These are phyloP conservation scores for Zoysia pacifica DNA, from an alignment of 176 grass and related monocot species.

Conservation along the genomic window DNA sequence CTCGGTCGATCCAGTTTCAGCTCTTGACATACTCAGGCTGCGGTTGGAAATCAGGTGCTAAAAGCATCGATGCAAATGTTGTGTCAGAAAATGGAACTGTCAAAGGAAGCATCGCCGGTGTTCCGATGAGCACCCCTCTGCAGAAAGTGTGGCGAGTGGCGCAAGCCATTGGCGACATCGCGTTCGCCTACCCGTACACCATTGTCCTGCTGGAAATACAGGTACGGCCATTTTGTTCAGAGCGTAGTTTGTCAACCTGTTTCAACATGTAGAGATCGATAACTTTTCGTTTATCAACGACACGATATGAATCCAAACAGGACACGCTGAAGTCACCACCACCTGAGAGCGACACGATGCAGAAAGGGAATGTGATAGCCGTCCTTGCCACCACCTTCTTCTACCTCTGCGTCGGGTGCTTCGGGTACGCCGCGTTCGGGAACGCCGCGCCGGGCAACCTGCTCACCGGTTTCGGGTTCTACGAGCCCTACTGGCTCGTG, in stretches of 20 bases:
- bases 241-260: background rate
- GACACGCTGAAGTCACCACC: conserved; percentile 61
- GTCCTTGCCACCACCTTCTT: conserved; percentile 59
- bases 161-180: no score
- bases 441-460: conserved; percentile 64
- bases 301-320: background rate
- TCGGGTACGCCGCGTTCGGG: conserved; percentile 74
- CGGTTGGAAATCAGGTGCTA: background rate
- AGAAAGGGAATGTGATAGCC: conserved; percentile 28
- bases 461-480: conserved; percentile 79
- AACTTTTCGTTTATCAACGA: background rate
- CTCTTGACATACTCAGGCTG: background rate
- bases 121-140: conserved; percentile 27
- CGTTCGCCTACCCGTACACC: no score
- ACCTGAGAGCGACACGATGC: conserved; percentile 59
- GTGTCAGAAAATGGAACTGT: conserved; percentile 46
- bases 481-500: conserved; percentile 74
- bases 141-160: conserved; percentile 63
- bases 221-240: conserved; percentile 14
- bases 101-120: conserved; percentile 44
- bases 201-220: conserved; percentile 61
- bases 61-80: background rate
- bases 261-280: no score
- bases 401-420: conserved; percentile 67
- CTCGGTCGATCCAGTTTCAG: background rate